These are phyloP conservation scores for bread wheat (Triticum aestivum) DNA, from an alignment of 176 grass and related monocot genomes.

Conservation along the genomic window DNA sequence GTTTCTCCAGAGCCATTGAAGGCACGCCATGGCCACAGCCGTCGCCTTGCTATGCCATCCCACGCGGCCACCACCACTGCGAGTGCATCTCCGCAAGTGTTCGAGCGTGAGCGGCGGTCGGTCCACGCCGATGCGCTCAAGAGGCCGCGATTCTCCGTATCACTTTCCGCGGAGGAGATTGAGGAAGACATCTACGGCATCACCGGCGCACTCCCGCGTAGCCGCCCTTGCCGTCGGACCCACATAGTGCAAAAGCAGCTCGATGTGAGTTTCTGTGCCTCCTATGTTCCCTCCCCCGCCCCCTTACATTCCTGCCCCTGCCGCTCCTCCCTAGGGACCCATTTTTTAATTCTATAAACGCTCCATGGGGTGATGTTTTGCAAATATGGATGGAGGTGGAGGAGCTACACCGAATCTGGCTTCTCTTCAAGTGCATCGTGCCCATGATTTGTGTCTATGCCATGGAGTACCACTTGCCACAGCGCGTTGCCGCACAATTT, in stretches of 20 bases:
- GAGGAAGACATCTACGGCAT: conserved; percentile 90
- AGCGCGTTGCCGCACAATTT: too few species aligned
- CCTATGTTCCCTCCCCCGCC: too few species aligned
- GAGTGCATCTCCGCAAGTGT: neutral
- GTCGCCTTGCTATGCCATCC: conserved; percentile 1
- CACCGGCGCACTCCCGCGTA: conserved; percentile 66
- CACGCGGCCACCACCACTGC: too few species aligned
- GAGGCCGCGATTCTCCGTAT: conserved; percentile 60
- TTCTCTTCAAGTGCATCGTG: too few species aligned
- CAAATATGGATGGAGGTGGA: too few species aligned
- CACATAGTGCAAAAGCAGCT: conserved; percentile 73
- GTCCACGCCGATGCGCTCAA: conserved; percentile 26
- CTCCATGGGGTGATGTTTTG: neutral
- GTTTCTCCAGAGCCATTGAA: conserved; percentile 40
- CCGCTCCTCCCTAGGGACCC: neutral
- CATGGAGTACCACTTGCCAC: too few species aligned
- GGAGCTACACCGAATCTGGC: too few species aligned
- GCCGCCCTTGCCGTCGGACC: conserved; percentile 61
- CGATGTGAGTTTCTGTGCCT: conserved; percentile 52
- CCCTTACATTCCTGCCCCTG: neutral
- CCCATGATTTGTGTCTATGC: too few species aligned
- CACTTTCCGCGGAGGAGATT: conserved; percentile 74
- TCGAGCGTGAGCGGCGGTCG: conserved; percentile 23
- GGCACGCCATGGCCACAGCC: conserved; percentile 32
- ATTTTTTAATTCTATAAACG: conserved; percentile 26